Evolutionary conservation across 2,329 filamentous ascomycete species (phyloP), one percentile per base, ranked within the genome.

Genomic region (Fusarium buxicola): DNA sequence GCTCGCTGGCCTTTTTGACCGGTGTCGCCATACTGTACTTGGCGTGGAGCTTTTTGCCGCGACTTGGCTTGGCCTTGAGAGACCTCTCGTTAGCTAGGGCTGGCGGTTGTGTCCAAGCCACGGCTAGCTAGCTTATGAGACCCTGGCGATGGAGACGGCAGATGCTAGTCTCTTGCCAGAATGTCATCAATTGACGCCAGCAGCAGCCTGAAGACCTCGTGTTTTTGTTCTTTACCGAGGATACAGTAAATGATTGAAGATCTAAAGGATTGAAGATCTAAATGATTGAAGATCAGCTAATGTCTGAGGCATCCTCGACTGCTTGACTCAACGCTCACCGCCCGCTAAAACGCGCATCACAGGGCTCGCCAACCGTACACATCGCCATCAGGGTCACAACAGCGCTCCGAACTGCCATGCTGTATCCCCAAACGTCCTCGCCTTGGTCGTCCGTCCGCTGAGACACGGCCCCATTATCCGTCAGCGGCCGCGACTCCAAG

Each of bases 31-130:
- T 27, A 55, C 55, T 63, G 35, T 27, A 55, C 55, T 63, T 64
- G 61, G 61, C 60, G 61, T 57, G 51, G 61, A 60, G 41, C 44
- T 55, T 35, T 30, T 25, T 62, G 21, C 34, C 16, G 32, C 15
- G 13, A 35, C 25, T 28, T 32, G 44, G 38, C 41, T 57, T 53
- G 52, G 60, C 46, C 27, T 25, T 21, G 21, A 36, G 18, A 38
- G 13, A 28, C 10, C 3, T 13, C 18, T 15, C 9, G 38, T 40
- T 40, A 24, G 38, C 18, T 18, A 21, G 21, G 21, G 21, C 21
- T 21, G 21, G 21, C 21, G 21, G 38, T 28, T 15, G 38, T 28
- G 16, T 25, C 36, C 36, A 16, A 48, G 46, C 46, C 34, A 49
- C 34, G 21, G 16, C 13, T 13, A 27, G 35, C 27, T 30, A n/a